A percentile compares a stretch with the other conserved stretches of the same genome.
phyloP scores from a whole-genome alignment of 345 rosid genomes.

The Clarkia xantiana region DNA sequence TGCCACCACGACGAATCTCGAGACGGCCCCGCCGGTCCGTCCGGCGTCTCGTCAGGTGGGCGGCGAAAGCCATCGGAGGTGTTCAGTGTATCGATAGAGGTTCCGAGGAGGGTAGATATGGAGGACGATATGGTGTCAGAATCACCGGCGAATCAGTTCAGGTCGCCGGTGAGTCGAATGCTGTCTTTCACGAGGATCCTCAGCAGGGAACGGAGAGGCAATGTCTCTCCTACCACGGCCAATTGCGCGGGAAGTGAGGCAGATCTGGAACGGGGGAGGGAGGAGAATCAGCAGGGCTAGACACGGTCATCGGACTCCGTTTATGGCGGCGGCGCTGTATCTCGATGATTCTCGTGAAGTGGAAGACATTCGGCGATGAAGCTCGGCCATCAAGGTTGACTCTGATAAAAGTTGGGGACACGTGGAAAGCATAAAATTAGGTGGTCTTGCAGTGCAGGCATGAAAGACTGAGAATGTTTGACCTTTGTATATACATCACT shows the following conservation, averaged over 20 bases:
- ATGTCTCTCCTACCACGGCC: constrained; percentile 7
- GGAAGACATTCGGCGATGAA: constrained; percentile 3
- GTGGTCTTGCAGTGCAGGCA: background rate
- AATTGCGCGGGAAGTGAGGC: background rate
- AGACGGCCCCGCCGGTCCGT: constrained; percentile 4
- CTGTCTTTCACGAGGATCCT: constrained; percentile 13
- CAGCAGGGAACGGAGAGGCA: constrained; percentile 5
- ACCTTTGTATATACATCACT: background rate
- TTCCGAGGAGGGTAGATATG: constrained; percentile 11
- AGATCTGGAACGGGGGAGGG: constrained; percentile 10
- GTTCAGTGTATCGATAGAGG: constrained; percentile 15
- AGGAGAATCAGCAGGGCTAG: background rate
- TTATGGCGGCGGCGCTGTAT: background rate
- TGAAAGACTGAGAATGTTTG: background rate
- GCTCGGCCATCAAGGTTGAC: background rate
- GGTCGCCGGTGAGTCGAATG: constrained; percentile 15
- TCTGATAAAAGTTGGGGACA: background rate
- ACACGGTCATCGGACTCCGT: background rate
- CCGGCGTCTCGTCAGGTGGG: constrained; percentile 10
- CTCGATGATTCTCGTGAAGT: background rate
- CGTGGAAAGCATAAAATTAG: background rate
- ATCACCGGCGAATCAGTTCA: constrained; percentile 17
- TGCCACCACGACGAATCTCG: constrained; percentile 16
- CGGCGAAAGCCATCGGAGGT: constrained; percentile 34
- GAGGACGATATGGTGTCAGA: constrained; percentile 12